Conservation (phyloP, 2,329 filamentous ascomycete genomes). For the Sclerotinia trifoliorum region DNA sequence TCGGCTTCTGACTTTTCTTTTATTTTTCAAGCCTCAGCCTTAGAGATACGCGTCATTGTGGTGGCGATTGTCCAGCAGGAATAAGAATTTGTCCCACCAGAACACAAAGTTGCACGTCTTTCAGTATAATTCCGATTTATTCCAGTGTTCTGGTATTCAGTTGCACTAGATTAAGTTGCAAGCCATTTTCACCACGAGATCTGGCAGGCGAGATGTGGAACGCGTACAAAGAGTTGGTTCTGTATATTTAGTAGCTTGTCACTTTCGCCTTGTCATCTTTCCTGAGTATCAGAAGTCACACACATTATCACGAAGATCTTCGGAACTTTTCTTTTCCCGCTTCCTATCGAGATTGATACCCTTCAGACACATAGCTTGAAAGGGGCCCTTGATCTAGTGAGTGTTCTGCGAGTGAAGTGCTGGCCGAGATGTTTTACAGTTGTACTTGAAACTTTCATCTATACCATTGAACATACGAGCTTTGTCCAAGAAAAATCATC, state of each 20-base stretch:
- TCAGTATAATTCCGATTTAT: not conserved
- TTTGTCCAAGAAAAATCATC: not conserved
- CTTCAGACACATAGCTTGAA: not conserved
- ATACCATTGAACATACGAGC: too few relatives aligned
- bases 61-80: not conserved
- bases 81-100: not conserved
- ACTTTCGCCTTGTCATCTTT: not conserved
- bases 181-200: slow-evolving; percentile 5
- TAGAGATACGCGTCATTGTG: slow-evolving; percentile 8
- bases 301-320: not conserved
- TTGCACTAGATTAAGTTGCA: slow-evolving; percentile 8
- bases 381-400: not conserved
- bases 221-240: not conserved
- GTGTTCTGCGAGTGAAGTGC: not conserved
- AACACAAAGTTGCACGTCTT: slow-evolving; percentile 8
- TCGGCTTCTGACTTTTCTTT: not conserved
- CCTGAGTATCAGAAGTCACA: not conserved
- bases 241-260: not conserved
- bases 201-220: not conserved
- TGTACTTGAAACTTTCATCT: not conserved
- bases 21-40: slow-evolving; percentile 1
- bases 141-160: slow-evolving; percentile 13
- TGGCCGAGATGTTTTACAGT: not conserved
- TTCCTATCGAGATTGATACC: not conserved
- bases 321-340: not conserved